Percentiles rank a stretch among this genome's conserved stretches.
These are phyloP conservation scores for Plantago major DNA, from an alignment of 257 asterid genomes.

Conservation along the genomic window DNA sequence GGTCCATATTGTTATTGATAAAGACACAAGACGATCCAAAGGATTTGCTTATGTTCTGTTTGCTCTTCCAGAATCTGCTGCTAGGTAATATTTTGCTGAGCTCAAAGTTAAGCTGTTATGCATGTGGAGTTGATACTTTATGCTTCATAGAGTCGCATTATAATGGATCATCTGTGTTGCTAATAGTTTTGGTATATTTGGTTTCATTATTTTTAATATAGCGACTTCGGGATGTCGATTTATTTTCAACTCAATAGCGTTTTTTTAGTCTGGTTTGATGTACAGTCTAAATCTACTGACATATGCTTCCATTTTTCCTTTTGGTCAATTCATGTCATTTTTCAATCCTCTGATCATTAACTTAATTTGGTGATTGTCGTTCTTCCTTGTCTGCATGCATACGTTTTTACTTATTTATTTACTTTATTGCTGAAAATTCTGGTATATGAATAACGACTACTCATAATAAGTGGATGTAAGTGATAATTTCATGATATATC, in stretches of 20 bases:
- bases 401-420: background rate
- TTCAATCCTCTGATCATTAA: conserved; percentile 10
- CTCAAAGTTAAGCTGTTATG: too few relatives aligned
- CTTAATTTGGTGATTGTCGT: background rate
- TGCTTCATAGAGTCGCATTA: too few relatives aligned
- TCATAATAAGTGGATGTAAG: background rate
- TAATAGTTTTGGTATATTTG: conserved; percentile 15
- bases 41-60: conserved; percentile 79
- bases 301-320: conserved; percentile 1
- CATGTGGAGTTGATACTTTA: too few relatives aligned
- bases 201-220: background rate
- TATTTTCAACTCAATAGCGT: too few relatives aligned
- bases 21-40: conserved; percentile 81
- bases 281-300: background rate
- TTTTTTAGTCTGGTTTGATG: background rate
- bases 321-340: conserved; percentile 1
- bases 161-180: conserved; percentile 7
- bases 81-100: conserved; percentile 46
- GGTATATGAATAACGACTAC: background rate
- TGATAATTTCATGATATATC: background rate
- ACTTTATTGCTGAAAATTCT: background rate
- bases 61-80: conserved; percentile 80
- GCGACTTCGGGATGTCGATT: too few relatives aligned
- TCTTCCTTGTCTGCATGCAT: background rate
- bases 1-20: conserved; percentile 87